phyloP scores from a whole-genome alignment of 2,329 filamentous ascomycete genomes.

The Fusarium tanahbumbuense region DNA sequence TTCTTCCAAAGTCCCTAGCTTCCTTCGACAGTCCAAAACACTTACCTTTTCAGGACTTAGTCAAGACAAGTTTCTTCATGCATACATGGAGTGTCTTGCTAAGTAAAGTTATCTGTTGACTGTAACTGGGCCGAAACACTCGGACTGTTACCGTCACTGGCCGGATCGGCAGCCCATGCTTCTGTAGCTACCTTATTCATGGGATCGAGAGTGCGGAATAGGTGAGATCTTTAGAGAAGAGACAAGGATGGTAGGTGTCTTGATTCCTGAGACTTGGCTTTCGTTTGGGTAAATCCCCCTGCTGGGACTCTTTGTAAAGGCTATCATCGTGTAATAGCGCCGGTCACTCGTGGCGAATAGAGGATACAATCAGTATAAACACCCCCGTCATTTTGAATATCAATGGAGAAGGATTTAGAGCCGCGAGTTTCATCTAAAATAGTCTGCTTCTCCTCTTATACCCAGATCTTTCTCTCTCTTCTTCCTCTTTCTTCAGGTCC shows the following conservation, averaged over 20 bases:
- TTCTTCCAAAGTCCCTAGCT: background rate
- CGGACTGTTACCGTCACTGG: background rate
- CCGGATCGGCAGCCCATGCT: conserved; percentile 5
- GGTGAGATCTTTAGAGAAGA: background rate
- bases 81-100: background rate
- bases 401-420: background rate
- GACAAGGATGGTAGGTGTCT: background rate
- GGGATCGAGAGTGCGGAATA: background rate
- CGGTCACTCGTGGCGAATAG: background rate
- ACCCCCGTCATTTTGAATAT: background rate
- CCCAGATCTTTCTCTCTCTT: background rate
- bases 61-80: background rate
- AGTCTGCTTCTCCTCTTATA: background rate
- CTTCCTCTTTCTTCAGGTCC: background rate
- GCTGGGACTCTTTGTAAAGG: background rate
- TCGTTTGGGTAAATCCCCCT: background rate
- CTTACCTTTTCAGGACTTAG: background rate
- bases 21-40: background rate
- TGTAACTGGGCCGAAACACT: background rate
- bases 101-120: background rate
- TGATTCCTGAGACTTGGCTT: background rate
- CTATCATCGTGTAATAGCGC: background rate
- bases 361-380: background rate
- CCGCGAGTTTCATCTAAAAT: conserved; percentile 6
- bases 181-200: background rate